Base-by-base conservation (phyloP, 164 flowering plant genomes). In the Sextonia rubra region DNA sequence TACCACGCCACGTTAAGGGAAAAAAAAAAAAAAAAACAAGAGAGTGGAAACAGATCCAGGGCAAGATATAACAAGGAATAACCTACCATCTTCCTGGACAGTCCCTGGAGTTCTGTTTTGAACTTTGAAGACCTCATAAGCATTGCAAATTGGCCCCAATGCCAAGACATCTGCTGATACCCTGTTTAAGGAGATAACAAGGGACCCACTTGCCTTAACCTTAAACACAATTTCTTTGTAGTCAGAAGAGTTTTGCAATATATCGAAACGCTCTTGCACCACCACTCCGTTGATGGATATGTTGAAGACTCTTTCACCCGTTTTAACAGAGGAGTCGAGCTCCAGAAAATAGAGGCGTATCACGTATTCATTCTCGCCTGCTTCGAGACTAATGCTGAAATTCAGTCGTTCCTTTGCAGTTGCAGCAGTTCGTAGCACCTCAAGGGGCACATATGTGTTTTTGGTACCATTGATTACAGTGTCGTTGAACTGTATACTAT, bases 111-210 rank as follows among this genome's bases (percentile, higher is more conserved):
- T 72, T 80, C 68, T 44, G 47, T 75, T 71, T 12, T 18, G 80
- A 49, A 83, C 77, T 75, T 79, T 83, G 7, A 86, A 72, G 64
- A 89, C 77, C 83, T 89, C 93, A 76, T 83, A 86, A 47, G 86
- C 93, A 84, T 78, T 89, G 72, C 82, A 83, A 56, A 86, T 77
- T 63, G 93, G 93, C 56, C 91, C 93, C 25, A 80, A 83, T 5
- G 22, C 75, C 9, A 73, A 75, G 44, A 69, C 76, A 77, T 74
- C 73, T 8, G 58, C 26, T 47, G 77, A 32, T 22, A 61, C 80
- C 81, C 83, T 85, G 30, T 78, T 65, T 69, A 89, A 67, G 47
- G 86, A 80, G 77, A 89, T 69, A 76, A 86, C 85, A 18, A 89
- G 82, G 74, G 65, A 63, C 69, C 85, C 80, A 69, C 79, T 84